Evolutionary conservation across 352 stramenopile genomes (phyloP).

Genomic region (Pythium brachiatum): DNA sequence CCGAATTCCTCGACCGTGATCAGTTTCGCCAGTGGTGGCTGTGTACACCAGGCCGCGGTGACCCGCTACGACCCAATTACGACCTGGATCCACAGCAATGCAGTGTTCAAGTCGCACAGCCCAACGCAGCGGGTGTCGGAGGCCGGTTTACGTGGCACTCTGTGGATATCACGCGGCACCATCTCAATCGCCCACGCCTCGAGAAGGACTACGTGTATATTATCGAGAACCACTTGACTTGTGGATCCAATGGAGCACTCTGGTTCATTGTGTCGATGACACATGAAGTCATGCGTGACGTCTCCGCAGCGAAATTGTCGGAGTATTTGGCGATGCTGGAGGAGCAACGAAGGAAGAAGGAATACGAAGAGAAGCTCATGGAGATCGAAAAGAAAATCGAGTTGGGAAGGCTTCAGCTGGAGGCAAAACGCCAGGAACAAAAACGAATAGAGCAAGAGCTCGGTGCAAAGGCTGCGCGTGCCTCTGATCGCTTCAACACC

Average conservation of each 20-base stretch:
- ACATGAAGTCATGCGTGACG: slow-evolving; percentile 54
- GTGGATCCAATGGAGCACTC: slow-evolving; percentile 36
- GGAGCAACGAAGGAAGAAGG: slow-evolving; percentile 37
- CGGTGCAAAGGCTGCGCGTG: slow-evolving; percentile 32
- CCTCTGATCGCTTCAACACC: slow-evolving; percentile 27
- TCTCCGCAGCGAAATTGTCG: slow-evolving; percentile 39
- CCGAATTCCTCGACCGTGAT: slow-evolving; percentile 36
- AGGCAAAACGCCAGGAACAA: slow-evolving; percentile 64
- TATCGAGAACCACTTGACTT: slow-evolving; percentile 40
- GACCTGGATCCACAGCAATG: slow-evolving; percentile 49
- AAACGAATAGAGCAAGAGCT: slow-evolving; percentile 56
- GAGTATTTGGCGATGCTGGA: slow-evolving; percentile 44
- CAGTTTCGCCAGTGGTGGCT: slow-evolving; percentile 52
- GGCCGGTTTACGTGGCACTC: slow-evolving; percentile 72
- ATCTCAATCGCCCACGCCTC: slow-evolving; percentile 40
- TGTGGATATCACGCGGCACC: slow-evolving; percentile 26
- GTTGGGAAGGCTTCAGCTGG: slow-evolving; percentile 44
- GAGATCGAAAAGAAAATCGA: slow-evolving; percentile 73
- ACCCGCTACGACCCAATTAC: slow-evolving; percentile 35
- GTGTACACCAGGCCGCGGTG: background rate
- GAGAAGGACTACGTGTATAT: slow-evolving; percentile 62
- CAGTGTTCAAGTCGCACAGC: slow-evolving; percentile 46
- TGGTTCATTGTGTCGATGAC: slow-evolving; percentile 53
- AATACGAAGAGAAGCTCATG: slow-evolving; percentile 53
- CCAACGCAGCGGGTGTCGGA: slow-evolving; percentile 53